These are phyloP conservation scores for Gaeumannomyces tritici DNA, from an alignment of 2,329 filamentous ascomycete species.

Conservation along the genomic window DNA sequence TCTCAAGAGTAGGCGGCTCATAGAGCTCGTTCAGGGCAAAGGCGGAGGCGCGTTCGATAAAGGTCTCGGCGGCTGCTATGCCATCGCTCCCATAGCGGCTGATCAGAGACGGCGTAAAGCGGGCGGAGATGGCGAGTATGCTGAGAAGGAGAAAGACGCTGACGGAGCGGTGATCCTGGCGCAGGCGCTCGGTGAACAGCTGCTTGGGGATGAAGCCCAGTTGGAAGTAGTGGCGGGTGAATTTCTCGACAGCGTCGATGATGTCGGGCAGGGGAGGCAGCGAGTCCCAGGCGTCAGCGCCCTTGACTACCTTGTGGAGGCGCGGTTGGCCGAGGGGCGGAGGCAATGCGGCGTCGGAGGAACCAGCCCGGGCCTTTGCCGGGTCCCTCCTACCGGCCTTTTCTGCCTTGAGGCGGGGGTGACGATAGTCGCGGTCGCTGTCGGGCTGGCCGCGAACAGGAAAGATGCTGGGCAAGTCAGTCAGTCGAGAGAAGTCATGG, in stretches of 20 bases:
- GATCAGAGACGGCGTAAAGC: conserved; percentile 39
- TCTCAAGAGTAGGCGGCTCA: conserved; percentile 40
- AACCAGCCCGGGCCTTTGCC: conserved; percentile 5
- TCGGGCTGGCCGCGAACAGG: conserved; percentile 43
- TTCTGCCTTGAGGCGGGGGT: conserved; percentile 40
- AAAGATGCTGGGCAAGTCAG: conserved; percentile 30
- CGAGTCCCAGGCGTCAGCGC: conserved; percentile 35
- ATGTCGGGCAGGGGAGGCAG: conserved; percentile 39
- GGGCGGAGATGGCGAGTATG: conserved; percentile 46
- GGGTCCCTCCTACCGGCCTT: conserved; percentile 40
- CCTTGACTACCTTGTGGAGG: conserved; percentile 18
- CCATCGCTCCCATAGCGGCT: conserved; percentile 37
- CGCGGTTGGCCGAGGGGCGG: conserved; percentile 22
- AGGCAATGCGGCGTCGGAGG: conserved; percentile 14
- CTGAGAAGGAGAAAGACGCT: conserved; percentile 45
- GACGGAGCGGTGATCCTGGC: conserved; percentile 34
- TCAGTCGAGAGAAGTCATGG: no score
- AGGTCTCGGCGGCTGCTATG: conserved; percentile 40
- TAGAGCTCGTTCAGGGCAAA: conserved; percentile 42
- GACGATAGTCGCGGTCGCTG: conserved; percentile 44
- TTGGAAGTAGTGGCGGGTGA: conserved; percentile 48
- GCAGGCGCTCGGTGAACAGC: conserved; percentile 36
- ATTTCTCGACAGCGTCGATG: conserved; percentile 41
- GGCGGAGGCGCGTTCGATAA: conserved; percentile 38
- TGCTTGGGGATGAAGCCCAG: conserved; percentile 49